Evolutionary conservation across 805 yeast genomes (phyloP).

Genomic region (Pichia sporocuriosa): DNA sequence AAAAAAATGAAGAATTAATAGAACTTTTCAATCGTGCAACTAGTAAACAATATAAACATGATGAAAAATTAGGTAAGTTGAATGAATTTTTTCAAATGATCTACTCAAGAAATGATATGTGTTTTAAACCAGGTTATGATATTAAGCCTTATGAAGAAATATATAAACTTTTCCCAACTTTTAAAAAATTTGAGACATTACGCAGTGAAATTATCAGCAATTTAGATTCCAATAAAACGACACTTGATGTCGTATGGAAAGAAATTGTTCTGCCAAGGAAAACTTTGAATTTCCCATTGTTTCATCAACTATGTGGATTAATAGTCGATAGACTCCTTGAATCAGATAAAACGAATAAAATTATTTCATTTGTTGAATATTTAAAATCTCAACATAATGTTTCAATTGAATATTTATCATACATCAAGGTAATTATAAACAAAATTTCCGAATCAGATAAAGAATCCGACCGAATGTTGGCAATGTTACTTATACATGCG

Average conservation of each 20-base stretch:
- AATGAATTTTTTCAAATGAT: not conserved
- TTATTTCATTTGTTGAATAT: conserved; percentile 7
- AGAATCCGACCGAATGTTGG: too few species aligned
- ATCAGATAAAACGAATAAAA: conserved; percentile 2
- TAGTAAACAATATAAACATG: not conserved
- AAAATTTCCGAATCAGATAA: not conserved
- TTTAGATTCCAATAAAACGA: not conserved
- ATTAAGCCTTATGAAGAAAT: not conserved
- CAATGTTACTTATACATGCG: too few species aligned
- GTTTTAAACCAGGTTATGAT: conserved; percentile 9
- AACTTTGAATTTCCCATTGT: not conserved
- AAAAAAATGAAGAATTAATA: not conserved
- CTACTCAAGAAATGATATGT: not conserved
- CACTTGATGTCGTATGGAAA: not conserved
- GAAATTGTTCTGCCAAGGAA: not conserved
- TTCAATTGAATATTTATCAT: not conserved
- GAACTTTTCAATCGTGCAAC: not conserved
- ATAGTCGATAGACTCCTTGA: conserved; percentile 1
- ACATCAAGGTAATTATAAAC: not conserved
- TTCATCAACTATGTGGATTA: conserved; percentile 1
- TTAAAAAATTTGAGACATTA: not conserved
- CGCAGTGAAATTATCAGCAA: not conserved
- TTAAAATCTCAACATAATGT: not conserved
- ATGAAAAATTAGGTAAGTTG: not conserved
- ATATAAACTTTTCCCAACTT: conserved; percentile 3